These are phyloP conservation scores for Backusella psychrophila DNA, from an alignment of 192 early-diverging fungal genomes.

Conservation along the genomic window DNA sequence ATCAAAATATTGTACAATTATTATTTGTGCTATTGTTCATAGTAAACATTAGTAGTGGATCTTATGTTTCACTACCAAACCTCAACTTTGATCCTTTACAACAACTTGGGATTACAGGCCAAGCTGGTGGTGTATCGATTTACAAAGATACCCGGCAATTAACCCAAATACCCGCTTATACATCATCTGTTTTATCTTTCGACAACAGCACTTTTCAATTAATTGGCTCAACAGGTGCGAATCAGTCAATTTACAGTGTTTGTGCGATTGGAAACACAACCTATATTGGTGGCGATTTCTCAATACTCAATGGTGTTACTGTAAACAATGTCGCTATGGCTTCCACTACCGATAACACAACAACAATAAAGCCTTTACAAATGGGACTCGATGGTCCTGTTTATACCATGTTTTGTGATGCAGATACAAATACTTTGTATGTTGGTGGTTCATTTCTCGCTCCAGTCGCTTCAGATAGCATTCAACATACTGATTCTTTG, in stretches of 20 bases:
- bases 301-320: neutral
- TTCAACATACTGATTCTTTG: constrained; percentile 5
- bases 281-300: constrained; percentile 32
- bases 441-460: constrained; percentile 33
- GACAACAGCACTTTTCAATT: constrained; percentile 18
- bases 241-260: constrained; percentile 19
- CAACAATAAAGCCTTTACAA: constrained; percentile 7
- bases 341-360: neutral
- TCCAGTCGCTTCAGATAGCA: constrained; percentile 8
- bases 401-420: constrained; percentile 29
- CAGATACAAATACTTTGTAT: constrained; percentile 2
- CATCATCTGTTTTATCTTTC: constrained; percentile 19
- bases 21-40: neutral
- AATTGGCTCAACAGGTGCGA: constrained; percentile 3
- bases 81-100: constrained; percentile 12
- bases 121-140: constrained; percentile 23
- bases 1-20: neutral
- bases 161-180: constrained; percentile 10
- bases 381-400: constrained; percentile 38
- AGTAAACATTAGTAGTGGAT: neutral
- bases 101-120: constrained; percentile 28
- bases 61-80: constrained; percentile 8
- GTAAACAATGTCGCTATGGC: constrained; percentile 26
- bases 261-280: constrained; percentile 16
- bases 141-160: constrained; percentile 31